Conservation (phyloP, 371 early-diverging fungal species). For the Mortierella sp. region DNA sequence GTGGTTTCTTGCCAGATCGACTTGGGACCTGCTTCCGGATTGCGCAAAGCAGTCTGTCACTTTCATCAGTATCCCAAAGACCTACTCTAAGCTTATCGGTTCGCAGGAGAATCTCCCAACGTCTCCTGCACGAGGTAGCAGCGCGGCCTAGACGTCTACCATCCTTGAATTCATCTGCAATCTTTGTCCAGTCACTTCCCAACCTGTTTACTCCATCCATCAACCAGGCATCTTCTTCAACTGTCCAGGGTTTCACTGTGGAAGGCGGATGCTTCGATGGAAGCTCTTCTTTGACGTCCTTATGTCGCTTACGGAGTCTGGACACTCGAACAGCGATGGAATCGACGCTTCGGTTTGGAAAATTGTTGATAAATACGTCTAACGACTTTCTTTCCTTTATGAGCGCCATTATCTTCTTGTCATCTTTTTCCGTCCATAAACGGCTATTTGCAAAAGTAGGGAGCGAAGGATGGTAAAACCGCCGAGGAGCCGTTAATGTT, state of each 20-base stretch:
- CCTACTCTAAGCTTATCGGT: neutral
- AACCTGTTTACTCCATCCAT: neutral
- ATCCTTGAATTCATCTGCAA: neutral
- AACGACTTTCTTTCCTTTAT: neutral
- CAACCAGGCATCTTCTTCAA: conserved; percentile 15
- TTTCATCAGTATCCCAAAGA: neutral
- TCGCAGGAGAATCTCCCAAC: conserved; percentile 24
- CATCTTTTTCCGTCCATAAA: conserved; percentile 17
- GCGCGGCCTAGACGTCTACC: conserved; percentile 14
- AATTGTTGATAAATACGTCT: neutral
- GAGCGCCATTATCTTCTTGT: neutral
- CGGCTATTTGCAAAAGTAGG: too few relatives aligned
- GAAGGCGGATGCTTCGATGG: neutral
- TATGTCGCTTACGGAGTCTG: neutral
- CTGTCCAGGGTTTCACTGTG: neutral
- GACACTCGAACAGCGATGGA: conserved; percentile 6
- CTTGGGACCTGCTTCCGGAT: neutral
- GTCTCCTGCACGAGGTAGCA: conserved; percentile 12
- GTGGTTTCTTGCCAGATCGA: neutral
- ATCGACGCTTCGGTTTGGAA: conserved; percentile 4
- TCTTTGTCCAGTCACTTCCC: conserved; percentile 3
- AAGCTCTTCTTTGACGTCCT: neutral
- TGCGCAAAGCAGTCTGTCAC: neutral
- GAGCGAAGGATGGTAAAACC: neutral
- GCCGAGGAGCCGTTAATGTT: neutral